A percentile compares a stretch with the other conserved stretches of the same genome.
Conservation (phyloP, 345 rosid genomes). For the Aquilaria sinensis region DNA sequence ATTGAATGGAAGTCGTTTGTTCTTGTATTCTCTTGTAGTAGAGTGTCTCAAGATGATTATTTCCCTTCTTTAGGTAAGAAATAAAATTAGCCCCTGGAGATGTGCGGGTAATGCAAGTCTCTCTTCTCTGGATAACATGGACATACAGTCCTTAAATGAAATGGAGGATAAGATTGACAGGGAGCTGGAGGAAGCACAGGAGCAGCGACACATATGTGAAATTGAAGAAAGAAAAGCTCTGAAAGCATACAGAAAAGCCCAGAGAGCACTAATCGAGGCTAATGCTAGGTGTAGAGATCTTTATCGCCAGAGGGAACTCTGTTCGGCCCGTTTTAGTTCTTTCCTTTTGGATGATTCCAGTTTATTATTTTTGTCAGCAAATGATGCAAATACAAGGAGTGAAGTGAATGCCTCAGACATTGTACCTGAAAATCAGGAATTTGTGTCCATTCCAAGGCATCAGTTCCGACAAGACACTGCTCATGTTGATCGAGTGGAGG, state of each 20-base stretch:
- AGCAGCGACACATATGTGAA: constrained; percentile 60
- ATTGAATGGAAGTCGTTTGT: background rate
- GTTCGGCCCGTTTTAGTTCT: constrained; percentile 64
- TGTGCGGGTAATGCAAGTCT: constrained; percentile 29
- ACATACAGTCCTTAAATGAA: constrained; percentile 44
- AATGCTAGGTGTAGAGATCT: constrained; percentile 71
- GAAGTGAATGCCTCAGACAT: constrained; percentile 31
- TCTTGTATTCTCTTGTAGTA: background rate
- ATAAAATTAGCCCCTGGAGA: constrained; percentile 32
- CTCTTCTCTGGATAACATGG: constrained; percentile 27
- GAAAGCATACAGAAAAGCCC: constrained; percentile 80
- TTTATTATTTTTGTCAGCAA: constrained; percentile 46
- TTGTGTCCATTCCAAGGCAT: constrained; percentile 36
- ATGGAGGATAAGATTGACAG: constrained; percentile 83
- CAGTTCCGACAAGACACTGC: constrained; percentile 33
- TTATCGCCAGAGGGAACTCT: constrained; percentile 66
- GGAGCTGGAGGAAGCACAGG: constrained; percentile 85
- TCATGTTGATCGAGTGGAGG: constrained; percentile 23
- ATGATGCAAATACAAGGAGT: constrained; percentile 29
- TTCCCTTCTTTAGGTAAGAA: constrained; percentile 14
- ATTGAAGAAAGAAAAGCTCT: constrained; percentile 94
- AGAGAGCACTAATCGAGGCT: constrained; percentile 84
- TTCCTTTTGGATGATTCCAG: constrained; percentile 51
- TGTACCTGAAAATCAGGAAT: constrained; percentile 29
- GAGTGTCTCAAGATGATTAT: constrained; percentile 3